Base-by-base conservation (phyloP, 805 yeast species). In the Schizosaccharomyces octosporus region DNA sequence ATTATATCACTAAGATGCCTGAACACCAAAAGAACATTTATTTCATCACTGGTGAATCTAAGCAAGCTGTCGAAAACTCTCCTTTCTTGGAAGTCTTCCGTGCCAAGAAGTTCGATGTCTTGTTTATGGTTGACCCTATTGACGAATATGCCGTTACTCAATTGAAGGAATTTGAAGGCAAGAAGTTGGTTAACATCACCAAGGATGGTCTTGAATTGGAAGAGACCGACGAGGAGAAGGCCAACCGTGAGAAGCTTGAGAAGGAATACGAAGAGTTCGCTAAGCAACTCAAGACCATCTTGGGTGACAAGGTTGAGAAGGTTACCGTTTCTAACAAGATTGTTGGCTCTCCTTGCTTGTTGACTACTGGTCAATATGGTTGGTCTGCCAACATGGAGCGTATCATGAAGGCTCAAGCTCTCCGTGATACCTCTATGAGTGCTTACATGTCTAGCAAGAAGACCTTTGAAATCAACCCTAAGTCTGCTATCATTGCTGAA, bases 341-440 rank as follows among this genome's bases (percentile, higher is more conserved):
- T 73, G 87, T 89, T 70, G 97, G 89, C 72, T 89, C 97, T 63
- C 99, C 99, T 76, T 98, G 98, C 75, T 98, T 98, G 69, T 93
- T 93, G 75, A 88, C 98, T 83, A 93, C 98, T 69, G 97, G 97
- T 69, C 97, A 93, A 80, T 93, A 93, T 76, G 98, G 99, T 75
- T 93, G 99, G 99, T 93, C 98, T 68, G 99, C 99, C 72, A 93
- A 93, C 82, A 93, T 93, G 98, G 99, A 93, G 81, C 90, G 98
- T 85, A 93, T 93, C 82, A 93, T 93, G 99, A 93, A 93, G 82
- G 98, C 98, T 65, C 99, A 93, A 81, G 98, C 99, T 70, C 80
- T 93, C 72, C 88, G 97, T 80, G 98, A 93, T 76, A 86, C 95
- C 69, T 81, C 95, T 69, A 93, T 93, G 98, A 88, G 97, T 54